Conservation (phyloP, 1,139 yeast species). For the Yamadazyma siamensis region DNA sequence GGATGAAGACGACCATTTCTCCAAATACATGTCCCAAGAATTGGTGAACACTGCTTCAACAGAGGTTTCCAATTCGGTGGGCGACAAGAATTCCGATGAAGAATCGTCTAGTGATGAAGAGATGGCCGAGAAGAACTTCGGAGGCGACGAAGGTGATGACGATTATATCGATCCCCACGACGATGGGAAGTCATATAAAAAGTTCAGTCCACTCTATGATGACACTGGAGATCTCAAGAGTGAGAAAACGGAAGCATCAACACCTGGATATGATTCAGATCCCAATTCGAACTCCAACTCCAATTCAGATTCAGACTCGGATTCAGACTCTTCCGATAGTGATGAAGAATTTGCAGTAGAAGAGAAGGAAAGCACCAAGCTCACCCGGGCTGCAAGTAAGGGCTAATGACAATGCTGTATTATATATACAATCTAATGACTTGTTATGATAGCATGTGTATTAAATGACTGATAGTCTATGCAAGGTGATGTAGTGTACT, state of each 20-base stretch:
- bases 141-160: slow-evolving; percentile 35
- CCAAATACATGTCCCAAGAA: slow-evolving; percentile 83
- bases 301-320: slow-evolving; percentile 23
- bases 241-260: slow-evolving; percentile 15
- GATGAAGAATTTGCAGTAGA: slow-evolving; percentile 24
- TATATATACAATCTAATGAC: slow-evolving; percentile 1
- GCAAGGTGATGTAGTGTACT: too few relatives aligned
- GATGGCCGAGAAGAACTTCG: slow-evolving; percentile 18
- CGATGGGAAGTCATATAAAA: slow-evolving; percentile 73
- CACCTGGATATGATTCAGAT: too few relatives aligned
- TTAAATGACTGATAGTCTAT: too few relatives aligned
- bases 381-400: slow-evolving; percentile 40
- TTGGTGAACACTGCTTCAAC: slow-evolving; percentile 61
- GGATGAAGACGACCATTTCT: slow-evolving; percentile 45
- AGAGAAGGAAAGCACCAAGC: slow-evolving; percentile 18
- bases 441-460: too few relatives aligned
- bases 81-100: slow-evolving; percentile 22
- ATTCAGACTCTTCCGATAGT: slow-evolving; percentile 32
- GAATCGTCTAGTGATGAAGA: slow-evolving; percentile 43
- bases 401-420: slow-evolving; percentile 4
- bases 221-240: slow-evolving; percentile 32
- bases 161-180: slow-evolving; percentile 80
- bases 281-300: too few relatives aligned
- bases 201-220: slow-evolving; percentile 59
- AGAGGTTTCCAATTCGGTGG: slow-evolving; percentile 51